Evolutionary conservation across 1,284 basidiomycete species (phyloP).

Genomic region (Lentinula novae-zelandiae): DNA sequence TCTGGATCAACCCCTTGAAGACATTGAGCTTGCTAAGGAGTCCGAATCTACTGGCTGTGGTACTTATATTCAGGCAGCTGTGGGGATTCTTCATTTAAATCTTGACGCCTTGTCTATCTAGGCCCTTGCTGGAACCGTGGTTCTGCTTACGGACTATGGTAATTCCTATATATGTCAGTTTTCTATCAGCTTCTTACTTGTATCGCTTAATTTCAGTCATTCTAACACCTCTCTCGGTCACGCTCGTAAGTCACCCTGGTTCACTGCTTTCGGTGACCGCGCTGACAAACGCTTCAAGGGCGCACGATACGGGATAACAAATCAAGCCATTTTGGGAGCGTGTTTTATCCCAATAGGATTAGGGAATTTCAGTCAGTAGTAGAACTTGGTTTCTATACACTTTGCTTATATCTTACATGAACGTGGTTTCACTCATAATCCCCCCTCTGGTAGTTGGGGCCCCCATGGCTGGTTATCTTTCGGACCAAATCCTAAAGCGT

Average conservation of each 20-base stretch:
- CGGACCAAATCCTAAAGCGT: slow-evolving; percentile 44
- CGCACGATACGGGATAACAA: slow-evolving; percentile 53
- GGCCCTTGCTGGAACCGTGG: slow-evolving; percentile 36
- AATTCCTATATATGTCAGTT: slow-evolving; percentile 13
- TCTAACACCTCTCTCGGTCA: slow-evolving; percentile 36
- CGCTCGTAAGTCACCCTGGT: slow-evolving; percentile 26
- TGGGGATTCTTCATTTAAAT: neutral
- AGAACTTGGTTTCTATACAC: neutral
- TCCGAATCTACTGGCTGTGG: slow-evolving; percentile 54
- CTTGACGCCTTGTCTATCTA: slow-evolving; percentile 18
- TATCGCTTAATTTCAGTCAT: slow-evolving; percentile 27
- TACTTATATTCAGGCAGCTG: slow-evolving; percentile 19
- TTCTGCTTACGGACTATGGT: slow-evolving; percentile 45
- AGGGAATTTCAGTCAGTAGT: slow-evolving; percentile 52
- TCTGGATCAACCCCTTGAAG: slow-evolving; percentile 59
- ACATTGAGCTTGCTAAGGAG: slow-evolving; percentile 51
- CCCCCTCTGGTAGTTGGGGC: slow-evolving; percentile 39
- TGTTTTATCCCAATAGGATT: slow-evolving; percentile 58
- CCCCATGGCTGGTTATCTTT: slow-evolving; percentile 46
- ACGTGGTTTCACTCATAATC: neutral
- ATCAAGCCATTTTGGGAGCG: slow-evolving; percentile 55
- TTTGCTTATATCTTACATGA: neutral
- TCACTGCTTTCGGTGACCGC: neutral
- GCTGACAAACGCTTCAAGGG: slow-evolving; percentile 32
- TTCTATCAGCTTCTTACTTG: neutral